Percentiles rank a stretch among this genome's conserved stretches.
Conservation (phyloP, 2,329 filamentous ascomycete species). For the Fusarium sp. region DNA sequence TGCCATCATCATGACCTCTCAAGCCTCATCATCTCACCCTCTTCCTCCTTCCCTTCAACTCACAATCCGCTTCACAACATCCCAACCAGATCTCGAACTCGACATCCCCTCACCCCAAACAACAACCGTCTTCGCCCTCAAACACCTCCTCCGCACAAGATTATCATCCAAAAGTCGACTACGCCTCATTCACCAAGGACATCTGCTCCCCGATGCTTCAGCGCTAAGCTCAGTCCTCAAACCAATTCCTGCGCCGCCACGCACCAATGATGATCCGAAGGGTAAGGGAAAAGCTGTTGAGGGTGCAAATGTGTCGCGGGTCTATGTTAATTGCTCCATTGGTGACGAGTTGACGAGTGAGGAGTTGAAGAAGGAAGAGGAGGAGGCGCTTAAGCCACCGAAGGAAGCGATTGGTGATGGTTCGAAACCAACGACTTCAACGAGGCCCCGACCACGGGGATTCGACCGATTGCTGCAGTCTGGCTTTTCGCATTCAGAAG, state of each 20-base stretch:
- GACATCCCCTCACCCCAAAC: slow-evolving; percentile 73
- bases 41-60: slow-evolving; percentile 68
- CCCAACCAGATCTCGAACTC: slow-evolving; percentile 83
- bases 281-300: slow-evolving; percentile 70
- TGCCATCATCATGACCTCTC: slow-evolving; percentile 43
- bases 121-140: slow-evolving; percentile 81
- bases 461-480: slow-evolving; percentile 87
- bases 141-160: slow-evolving; percentile 79
- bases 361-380: slow-evolving; percentile 76
- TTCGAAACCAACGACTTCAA: slow-evolving; percentile 44
- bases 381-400: slow-evolving; percentile 51
- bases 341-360: slow-evolving; percentile 74
- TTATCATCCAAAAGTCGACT: slow-evolving; percentile 77
- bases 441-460: slow-evolving; percentile 64
- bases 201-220: slow-evolving; percentile 79
- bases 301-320: slow-evolving; percentile 61
- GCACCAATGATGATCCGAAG: slow-evolving; percentile 40
- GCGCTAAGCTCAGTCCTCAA: slow-evolving; percentile 75
- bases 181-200: slow-evolving; percentile 89
- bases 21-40: slow-evolving; percentile 28
- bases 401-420: slow-evolving; percentile 59
- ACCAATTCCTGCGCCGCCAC: slow-evolving; percentile 65
- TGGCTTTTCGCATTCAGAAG: slow-evolving; percentile 84
- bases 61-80: slow-evolving; percentile 89
- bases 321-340: slow-evolving; percentile 95